These are phyloP conservation scores for Biscogniauxia mediterranea DNA, from an alignment of 2,329 filamentous ascomycete genomes.

Conservation along the genomic window DNA sequence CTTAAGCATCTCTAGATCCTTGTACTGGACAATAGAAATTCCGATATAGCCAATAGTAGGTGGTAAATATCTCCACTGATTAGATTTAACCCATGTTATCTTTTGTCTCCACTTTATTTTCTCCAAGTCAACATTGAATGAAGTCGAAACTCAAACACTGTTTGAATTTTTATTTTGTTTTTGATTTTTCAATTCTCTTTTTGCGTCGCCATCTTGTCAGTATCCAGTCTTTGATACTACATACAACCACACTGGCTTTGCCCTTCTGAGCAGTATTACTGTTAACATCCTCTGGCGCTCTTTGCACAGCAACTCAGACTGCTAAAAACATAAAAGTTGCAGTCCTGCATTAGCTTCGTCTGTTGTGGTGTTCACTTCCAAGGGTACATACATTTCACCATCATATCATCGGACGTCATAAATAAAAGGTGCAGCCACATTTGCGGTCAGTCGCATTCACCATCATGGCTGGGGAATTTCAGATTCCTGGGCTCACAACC, in stretches of 20 bases:
- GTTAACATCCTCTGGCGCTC: neutral
- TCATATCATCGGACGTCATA: neutral
- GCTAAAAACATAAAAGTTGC: neutral
- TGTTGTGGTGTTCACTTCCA: neutral
- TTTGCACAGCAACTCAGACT: neutral
- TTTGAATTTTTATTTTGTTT: neutral
- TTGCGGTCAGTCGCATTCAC: neutral
- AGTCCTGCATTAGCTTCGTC: neutral
- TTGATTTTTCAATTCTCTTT: too few relatives aligned
- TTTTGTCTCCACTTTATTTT: constrained; percentile 29
- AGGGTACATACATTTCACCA: neutral
- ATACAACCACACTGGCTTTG: neutral
- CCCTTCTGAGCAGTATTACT: neutral
- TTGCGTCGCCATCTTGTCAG: neutral
- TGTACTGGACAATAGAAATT: neutral
- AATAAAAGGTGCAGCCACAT: neutral
- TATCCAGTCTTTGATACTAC: neutral
- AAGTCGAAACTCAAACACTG: neutral
- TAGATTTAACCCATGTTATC: neutral
- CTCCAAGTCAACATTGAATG: constrained; percentile 9
- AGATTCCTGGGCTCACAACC: constrained; percentile 31
- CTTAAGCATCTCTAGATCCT: neutral
- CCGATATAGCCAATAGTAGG: neutral
- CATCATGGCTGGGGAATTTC: constrained; percentile 21
- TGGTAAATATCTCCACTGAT: neutral